Evolutionary conservation across 768 basidiomycete genomes (phyloP), one percentile per base, ranked within the genome.

Genomic region (Russula abietina): DNA sequence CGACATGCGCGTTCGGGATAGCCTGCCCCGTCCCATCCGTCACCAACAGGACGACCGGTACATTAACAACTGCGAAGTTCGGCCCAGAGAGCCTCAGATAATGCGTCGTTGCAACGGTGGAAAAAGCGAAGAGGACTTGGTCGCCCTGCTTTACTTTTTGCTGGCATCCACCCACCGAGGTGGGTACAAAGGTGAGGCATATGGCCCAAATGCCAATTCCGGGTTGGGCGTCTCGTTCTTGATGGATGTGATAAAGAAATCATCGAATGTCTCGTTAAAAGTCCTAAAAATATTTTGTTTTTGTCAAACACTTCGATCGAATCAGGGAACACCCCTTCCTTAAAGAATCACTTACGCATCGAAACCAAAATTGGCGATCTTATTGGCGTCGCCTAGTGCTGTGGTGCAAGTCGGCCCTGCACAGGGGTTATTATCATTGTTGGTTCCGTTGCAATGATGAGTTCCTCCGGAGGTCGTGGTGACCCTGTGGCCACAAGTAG

Each of bases 371-470:
- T 6, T 17, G 24, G 53, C 36, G 17, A 5, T 9, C 17, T 26
- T 38, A 24, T 39, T 55, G 8, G 78, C 79, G 68, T 78, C 76
- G 50, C 75, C 79, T 17, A 81, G 71, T 14, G 80, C 80, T 46
- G 74, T 75, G 8, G 75, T 79, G 53, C 73, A 74, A 0, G 79
- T 79, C 11, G 79, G 74, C 4, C 77, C 78, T 3, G 78, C 76
- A 24, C 57, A 55, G 7, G 68, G 69, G 52, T 79, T 74, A 0
- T 61, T 67, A 14, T 69, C 51, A n/a, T n/a, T n/a, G n/a, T n/a
- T n/a, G n/a, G n/a, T n/a, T n/a, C n/a, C n/a, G n/a, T n/a, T n/a
- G n/a, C n/a, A n/a, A n/a, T n/a, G n/a, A n/a, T n/a, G n/a, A n/a
- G n/a, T n/a, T n/a, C n/a, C n/a, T n/a, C n/a, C n/a, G n/a, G 73